A percentile compares a stretch with the other conserved stretches of the same genome.
Evolutionary conservation across 805 yeast species (phyloP).

Genomic region (Yamadazyma tumulicola): DNA sequence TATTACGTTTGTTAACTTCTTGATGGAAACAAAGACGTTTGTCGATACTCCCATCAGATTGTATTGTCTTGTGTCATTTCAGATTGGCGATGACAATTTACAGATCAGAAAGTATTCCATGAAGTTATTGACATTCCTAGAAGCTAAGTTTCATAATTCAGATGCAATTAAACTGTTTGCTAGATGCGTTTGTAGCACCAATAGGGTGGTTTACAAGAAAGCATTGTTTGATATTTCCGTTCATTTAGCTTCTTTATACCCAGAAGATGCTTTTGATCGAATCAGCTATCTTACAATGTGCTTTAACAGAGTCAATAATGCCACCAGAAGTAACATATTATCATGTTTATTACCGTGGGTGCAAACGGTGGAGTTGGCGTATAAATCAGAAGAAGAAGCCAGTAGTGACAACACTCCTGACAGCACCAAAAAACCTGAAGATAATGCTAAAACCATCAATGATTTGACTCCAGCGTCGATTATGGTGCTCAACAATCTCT

Average conservation of each 20-base stretch:
- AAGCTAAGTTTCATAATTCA: slow-evolving; percentile 46
- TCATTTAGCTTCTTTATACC: slow-evolving; percentile 56
- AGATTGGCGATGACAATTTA: slow-evolving; percentile 69
- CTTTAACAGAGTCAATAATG: slow-evolving; percentile 54
- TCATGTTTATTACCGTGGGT: slow-evolving; percentile 89
- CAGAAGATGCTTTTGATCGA: slow-evolving; percentile 58
- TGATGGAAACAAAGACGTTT: slow-evolving; percentile 46
- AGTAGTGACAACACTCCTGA: not conserved
- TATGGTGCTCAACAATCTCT: slow-evolving; percentile 76
- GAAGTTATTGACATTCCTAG: slow-evolving; percentile 63
- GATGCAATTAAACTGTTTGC: slow-evolving; percentile 52
- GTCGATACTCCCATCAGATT: slow-evolving; percentile 59
- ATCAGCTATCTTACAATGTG: slow-evolving; percentile 71
- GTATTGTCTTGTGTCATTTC: slow-evolving; percentile 71
- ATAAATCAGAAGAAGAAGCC: not conserved
- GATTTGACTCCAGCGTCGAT: slow-evolving; percentile 29
- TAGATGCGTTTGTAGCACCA: slow-evolving; percentile 68
- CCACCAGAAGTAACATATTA: slow-evolving; percentile 71
- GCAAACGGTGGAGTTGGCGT: slow-evolving; percentile 63
- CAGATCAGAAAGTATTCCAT: slow-evolving; percentile 73
- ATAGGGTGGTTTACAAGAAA: slow-evolving; percentile 81
- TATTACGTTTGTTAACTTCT: slow-evolving; percentile 62
- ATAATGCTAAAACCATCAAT: slow-evolving; percentile 1
- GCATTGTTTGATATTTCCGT: slow-evolving; percentile 78
- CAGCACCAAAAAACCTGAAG: not conserved